Evolutionary conservation across 1,139 yeast species (phyloP), one percentile per base, ranked within the genome.

Genomic region (Pichia sp.): DNA sequence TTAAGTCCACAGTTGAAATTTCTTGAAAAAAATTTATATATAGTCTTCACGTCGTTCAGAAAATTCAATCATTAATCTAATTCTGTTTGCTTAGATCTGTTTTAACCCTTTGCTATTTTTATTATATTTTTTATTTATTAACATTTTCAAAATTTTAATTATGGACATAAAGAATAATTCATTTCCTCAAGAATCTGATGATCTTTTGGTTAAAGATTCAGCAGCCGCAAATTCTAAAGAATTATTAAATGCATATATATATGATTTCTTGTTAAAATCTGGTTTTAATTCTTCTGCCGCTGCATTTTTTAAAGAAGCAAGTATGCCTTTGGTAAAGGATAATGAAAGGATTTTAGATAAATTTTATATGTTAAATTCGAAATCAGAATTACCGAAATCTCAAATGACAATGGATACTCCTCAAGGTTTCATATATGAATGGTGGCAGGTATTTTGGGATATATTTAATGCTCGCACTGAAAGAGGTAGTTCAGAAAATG

Each of bases 371-470:
- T 20, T 35, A 3, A 41, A 27, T 22, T 24, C 42, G 4, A 41
- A n/a, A 10, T 29, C 39, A 4, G 58, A 51, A 44, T 62, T 78
- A 26, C 80, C 83, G 1, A 67, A 68, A 26, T 63, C 77, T 47
- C 67, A 69, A 43, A 71, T 78, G 56, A 71, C 80, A 26, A 76
- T 78, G 77, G 87, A 87, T 59, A 82, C 95, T 4, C 94, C 95
- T 0, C 90, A 83, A 56, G 94, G 96, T 9, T 89, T 87, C 58
- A 67, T 89, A 38, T 81, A 76, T 56, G 97, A 89, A 61, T 90
- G 97, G 97, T 90, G 97, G 97, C 89, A 81, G 67, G 80, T 89
- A 30, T 90, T 89, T 61, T 90, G 97, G 96, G 97, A 90, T 62
- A 82, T 87, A 39, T 87, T 84, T 64, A 85, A 84, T 58, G 95